Conservation (phyloP, 1,284 basidiomycete species). For the Sparassis latifolia region DNA sequence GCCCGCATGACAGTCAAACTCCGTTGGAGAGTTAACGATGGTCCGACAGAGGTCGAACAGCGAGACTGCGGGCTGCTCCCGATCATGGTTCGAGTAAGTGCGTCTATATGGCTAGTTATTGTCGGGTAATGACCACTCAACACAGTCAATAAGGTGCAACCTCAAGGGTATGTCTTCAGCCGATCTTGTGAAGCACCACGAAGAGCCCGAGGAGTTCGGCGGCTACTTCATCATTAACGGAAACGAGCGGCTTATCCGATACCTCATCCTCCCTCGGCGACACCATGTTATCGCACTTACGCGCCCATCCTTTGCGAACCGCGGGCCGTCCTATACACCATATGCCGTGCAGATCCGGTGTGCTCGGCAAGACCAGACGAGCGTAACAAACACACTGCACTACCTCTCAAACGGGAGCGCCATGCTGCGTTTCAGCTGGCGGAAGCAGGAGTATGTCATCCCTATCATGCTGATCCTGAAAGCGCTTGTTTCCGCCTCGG, state of each 20-base stretch:
- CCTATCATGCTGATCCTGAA: slow-evolving; percentile 97
- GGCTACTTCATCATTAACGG: slow-evolving; percentile 99
- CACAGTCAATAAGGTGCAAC: slow-evolving; percentile 90
- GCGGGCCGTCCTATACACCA: slow-evolving; percentile 92
- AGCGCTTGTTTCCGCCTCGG: slow-evolving; percentile 89
- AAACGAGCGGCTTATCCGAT: slow-evolving; percentile 97
- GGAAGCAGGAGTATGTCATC: slow-evolving; percentile 98
- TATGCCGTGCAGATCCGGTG: slow-evolving; percentile 96
- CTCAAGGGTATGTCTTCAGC: slow-evolving; percentile 79
- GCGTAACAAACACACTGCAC: slow-evolving; percentile 93
- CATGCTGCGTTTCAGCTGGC: slow-evolving; percentile 94
- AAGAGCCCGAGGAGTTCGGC: slow-evolving; percentile 98
- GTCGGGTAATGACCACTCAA: background rate
- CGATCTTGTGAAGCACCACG: slow-evolving; percentile 84
- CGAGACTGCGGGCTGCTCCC: slow-evolving; percentile 92
- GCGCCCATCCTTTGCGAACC: slow-evolving; percentile 83
- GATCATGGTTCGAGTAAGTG: slow-evolving; percentile 90
- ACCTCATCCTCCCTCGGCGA: slow-evolving; percentile 86
- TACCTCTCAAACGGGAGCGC: slow-evolving; percentile 96
- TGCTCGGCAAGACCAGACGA: slow-evolving; percentile 87
- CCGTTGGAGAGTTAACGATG: slow-evolving; percentile 78
- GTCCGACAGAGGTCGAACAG: slow-evolving; percentile 68
- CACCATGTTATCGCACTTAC: slow-evolving; percentile 87
- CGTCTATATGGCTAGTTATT: background rate
- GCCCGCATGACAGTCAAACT: slow-evolving; percentile 89